phyloP scores from a whole-genome alignment of 2,329 filamentous ascomycete species.

The Trichoderma koningiopsis region DNA sequence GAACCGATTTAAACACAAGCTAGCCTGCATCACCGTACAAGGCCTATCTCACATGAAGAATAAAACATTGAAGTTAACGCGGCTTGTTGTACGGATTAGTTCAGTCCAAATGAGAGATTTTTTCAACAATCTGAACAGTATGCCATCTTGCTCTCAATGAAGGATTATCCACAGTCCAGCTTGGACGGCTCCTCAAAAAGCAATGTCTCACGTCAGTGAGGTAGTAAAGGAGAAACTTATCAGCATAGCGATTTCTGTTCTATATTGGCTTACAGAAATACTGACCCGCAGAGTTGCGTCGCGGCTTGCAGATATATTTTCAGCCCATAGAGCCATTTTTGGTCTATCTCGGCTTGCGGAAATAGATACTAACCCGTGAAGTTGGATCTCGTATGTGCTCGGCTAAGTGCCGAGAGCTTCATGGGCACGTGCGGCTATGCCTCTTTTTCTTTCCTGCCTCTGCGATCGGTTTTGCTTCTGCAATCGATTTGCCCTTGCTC shows the following conservation, averaged over 20 bases:
- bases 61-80: not conserved
- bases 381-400: not conserved
- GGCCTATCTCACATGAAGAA: not conserved
- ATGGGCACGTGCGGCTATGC: not conserved
- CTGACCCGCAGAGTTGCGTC: not conserved
- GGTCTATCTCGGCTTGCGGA: not conserved
- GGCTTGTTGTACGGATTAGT: not conserved
- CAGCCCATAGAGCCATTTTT: not conserved
- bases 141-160: not conserved
- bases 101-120: not conserved
- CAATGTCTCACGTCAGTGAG: not conserved
- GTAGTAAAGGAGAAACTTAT: not conserved
- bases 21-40: not conserved
- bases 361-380: not conserved
- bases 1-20: not conserved
- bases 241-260: not conserved
- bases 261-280: not conserved
- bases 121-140: not conserved
- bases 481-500: not conserved
- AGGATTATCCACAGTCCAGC: not conserved
- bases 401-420: not conserved
- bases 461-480: not conserved
- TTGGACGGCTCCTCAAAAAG: not conserved
- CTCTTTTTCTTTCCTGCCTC: not conserved
- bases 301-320: not conserved